phyloP scores from a whole-genome alignment of 1,139 yeast genomes.

The Pneumocystis wakefieldiae region DNA sequence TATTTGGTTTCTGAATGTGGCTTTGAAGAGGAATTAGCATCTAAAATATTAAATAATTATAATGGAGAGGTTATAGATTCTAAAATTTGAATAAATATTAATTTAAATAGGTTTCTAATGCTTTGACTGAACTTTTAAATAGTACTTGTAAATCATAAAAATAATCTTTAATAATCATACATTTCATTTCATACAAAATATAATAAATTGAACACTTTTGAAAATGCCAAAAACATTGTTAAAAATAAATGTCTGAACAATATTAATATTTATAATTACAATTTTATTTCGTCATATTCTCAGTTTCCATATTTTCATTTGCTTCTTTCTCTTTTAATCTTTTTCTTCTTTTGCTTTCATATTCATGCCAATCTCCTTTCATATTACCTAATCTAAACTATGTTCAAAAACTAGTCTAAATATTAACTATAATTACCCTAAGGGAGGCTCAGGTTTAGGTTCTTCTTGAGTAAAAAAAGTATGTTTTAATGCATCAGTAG shows the following conservation, averaged over 20 bases:
- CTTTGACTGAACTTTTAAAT: background rate
- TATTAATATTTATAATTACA: background rate
- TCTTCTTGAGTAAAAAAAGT: conserved; percentile 48
- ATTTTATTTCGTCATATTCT: background rate
- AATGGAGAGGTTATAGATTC: background rate
- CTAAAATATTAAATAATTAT: background rate
- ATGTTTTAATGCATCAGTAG: conserved; percentile 48
- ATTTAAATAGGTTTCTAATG: background rate
- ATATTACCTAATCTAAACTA: conserved; percentile 31
- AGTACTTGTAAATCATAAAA: background rate
- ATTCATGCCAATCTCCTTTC: conserved; percentile 90
- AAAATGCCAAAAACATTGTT: background rate
- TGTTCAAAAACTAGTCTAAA: background rate
- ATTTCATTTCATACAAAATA: background rate
- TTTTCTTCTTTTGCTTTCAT: conserved; percentile 65
- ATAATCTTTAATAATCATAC: background rate
- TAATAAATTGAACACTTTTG: background rate
- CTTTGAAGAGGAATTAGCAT: background rate
- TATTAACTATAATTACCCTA: conserved; percentile 11
- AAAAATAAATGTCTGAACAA: background rate
- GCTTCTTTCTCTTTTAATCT: background rate
- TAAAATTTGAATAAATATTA: background rate
- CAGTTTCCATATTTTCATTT: background rate
- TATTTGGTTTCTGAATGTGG: background rate
- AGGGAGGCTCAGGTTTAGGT: conserved; percentile 46